These are phyloP conservation scores for Scytalidium sp. DNA, from an alignment of 2,329 filamentous ascomycete species.

Conservation along the genomic window DNA sequence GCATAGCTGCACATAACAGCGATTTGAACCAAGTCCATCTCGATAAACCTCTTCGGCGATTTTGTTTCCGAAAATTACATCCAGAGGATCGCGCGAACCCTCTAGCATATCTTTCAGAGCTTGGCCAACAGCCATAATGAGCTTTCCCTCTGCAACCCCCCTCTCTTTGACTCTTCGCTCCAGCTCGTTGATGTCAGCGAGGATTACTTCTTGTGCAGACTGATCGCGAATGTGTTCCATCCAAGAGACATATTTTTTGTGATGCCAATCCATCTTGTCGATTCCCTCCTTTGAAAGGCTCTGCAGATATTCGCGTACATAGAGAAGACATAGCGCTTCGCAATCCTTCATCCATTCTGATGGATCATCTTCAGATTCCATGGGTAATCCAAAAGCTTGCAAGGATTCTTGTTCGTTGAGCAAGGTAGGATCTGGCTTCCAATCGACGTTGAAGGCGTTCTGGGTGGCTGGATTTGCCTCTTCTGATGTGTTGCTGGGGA, in stretches of 20 bases:
- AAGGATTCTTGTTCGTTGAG: slow-evolving; percentile 9
- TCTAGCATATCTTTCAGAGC: slow-evolving; percentile 21
- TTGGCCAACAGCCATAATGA: slow-evolving; percentile 19
- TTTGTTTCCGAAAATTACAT: slow-evolving; percentile 25
- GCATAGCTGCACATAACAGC: neutral
- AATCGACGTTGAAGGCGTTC: slow-evolving; percentile 9
- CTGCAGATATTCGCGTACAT: slow-evolving; percentile 4
- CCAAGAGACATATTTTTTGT: slow-evolving; percentile 12
- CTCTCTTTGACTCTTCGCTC: slow-evolving; percentile 8
- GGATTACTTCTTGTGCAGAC: neutral
- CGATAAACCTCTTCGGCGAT: slow-evolving; percentile 22
- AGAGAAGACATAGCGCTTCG: slow-evolving; percentile 12
- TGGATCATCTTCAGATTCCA: slow-evolving; percentile 9
- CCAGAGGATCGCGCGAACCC: slow-evolving; percentile 24
- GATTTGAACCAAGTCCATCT: slow-evolving; percentile 16
- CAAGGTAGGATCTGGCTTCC: slow-evolving; percentile 2
- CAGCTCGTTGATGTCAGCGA: slow-evolving; percentile 4
- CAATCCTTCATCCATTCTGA: slow-evolving; percentile 16
- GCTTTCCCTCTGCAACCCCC: slow-evolving; percentile 15
- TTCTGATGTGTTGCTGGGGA: slow-evolving; percentile 5
- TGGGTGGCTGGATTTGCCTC: slow-evolving; percentile 1
- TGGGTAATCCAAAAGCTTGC: slow-evolving; percentile 12
- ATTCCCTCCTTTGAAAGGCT: neutral
- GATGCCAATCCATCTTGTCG: neutral
- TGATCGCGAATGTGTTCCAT: slow-evolving; percentile 9